phyloP scores from a whole-genome alignment of 495 filamentous ascomycete genomes.

The Chaetomium cochliodes region DNA sequence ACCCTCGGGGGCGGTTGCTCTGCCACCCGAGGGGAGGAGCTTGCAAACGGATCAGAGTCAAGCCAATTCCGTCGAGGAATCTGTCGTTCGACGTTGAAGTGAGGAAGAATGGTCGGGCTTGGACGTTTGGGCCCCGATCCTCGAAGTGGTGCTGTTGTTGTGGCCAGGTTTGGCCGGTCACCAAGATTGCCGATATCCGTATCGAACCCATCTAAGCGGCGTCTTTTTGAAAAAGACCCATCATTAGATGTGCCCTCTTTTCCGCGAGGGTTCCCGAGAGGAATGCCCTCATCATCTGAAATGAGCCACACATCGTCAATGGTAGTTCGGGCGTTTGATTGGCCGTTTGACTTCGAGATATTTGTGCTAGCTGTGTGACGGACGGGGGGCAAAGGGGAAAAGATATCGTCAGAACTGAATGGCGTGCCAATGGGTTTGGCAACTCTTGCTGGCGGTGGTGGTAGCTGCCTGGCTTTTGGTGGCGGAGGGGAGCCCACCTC shows the following conservation, averaged over 20 bases:
- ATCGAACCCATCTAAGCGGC: constrained; percentile 27
- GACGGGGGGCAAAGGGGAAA: background rate
- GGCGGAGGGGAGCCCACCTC: constrained; percentile 12
- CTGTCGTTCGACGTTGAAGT: background rate
- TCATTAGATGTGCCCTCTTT: background rate
- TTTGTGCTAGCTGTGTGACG: background rate
- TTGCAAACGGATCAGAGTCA: constrained; percentile 21
- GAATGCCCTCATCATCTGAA: constrained; percentile 45
- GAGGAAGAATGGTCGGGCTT: background rate
- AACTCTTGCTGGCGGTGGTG: background rate
- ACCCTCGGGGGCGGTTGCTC: background rate
- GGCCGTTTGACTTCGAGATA: background rate
- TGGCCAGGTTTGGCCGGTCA: background rate
- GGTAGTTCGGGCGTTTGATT: background rate
- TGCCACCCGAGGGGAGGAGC: constrained; percentile 18
- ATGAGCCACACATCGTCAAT: constrained; percentile 33
- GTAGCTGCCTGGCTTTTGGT: background rate
- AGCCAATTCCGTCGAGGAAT: background rate
- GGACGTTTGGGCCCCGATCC: background rate
- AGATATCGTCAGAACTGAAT: background rate
- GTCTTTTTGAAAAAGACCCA: constrained; percentile 28
- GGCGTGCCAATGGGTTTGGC: too few relatives aligned
- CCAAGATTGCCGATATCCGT: background rate
- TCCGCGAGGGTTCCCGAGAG: background rate
- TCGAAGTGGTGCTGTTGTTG: background rate